Conservation (phyloP, 2,329 filamentous ascomycete genomes). For the Mycosphaerella sp. region DNA sequence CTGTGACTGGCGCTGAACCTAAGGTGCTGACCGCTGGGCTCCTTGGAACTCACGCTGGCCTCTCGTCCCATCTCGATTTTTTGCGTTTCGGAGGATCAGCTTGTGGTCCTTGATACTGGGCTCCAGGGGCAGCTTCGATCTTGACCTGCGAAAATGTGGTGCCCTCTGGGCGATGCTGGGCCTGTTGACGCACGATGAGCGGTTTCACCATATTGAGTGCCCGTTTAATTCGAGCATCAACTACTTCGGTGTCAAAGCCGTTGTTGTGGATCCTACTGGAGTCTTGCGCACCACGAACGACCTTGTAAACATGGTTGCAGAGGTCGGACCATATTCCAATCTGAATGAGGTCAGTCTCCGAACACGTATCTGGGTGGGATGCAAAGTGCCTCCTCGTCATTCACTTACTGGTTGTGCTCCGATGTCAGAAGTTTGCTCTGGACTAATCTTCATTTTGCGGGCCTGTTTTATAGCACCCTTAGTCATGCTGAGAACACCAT, state of each 20-base stretch:
- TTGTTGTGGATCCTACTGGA: not conserved
- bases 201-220: not conserved
- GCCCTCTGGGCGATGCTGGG: not conserved
- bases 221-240: not conserved
- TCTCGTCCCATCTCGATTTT: too few relatives aligned
- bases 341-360: conserved; percentile 37
- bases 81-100: too few relatives aligned
- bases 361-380: conserved; percentile 52
- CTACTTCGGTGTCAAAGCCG: not conserved
- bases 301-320: not conserved
- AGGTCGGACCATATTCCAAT: conserved; percentile 7
- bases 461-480: not conserved
- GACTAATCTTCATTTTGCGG: not conserved
- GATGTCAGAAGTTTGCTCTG: not conserved
- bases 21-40: too few relatives aligned
- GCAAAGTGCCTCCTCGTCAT: conserved; percentile 45
- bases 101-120: too few relatives aligned
- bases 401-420: not conserved
- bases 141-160: too few relatives aligned
- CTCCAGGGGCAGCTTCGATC: too few relatives aligned
- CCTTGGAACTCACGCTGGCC: too few relatives aligned
- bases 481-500: not conserved
- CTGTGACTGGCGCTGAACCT: too few relatives aligned
- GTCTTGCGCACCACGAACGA: conserved; percentile 1
- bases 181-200: not conserved